Conservation (phyloP, 108 stramenopile genomes). For the Fistulifera pelliculosa region DNA sequence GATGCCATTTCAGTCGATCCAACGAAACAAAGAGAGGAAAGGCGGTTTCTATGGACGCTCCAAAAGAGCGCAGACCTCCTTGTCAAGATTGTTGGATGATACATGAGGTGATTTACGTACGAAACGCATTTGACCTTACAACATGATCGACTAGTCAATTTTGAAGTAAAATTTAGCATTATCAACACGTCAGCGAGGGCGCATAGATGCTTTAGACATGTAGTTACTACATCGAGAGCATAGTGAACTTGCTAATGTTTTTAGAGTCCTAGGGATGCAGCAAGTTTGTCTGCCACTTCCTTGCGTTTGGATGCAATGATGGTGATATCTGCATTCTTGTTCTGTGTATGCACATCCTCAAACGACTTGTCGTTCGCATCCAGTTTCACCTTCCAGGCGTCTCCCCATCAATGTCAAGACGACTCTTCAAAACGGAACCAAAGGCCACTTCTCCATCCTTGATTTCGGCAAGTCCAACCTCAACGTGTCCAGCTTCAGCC, state of each 20-base stretch:
- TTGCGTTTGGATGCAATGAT: slow-evolving; percentile 62
- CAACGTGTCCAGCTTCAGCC: slow-evolving; percentile 82
- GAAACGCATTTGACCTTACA: slow-evolving; percentile 40
- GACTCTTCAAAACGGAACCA: slow-evolving; percentile 53
- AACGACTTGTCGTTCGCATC: slow-evolving; percentile 72
- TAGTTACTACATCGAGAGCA: too few species aligned
- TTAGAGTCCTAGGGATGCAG: slow-evolving; percentile 23
- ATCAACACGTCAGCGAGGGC: too few species aligned
- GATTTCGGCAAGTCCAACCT: slow-evolving; percentile 76
- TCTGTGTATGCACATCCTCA: slow-evolving; percentile 81
- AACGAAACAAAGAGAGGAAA: background rate
- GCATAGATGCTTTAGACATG: too few species aligned
- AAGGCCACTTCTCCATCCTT: slow-evolving; percentile 38
- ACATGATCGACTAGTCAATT: background rate
- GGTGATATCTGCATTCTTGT: slow-evolving; percentile 69
- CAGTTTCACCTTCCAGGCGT: slow-evolving; percentile 79
- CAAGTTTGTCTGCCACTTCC: slow-evolving; percentile 41
- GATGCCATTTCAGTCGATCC: slow-evolving; percentile 17
- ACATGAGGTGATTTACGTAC: slow-evolving; percentile 62
- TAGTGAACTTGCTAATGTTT: too few species aligned
- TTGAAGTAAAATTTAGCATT: background rate
- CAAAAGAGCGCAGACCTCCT: slow-evolving; percentile 71
- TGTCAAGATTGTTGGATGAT: slow-evolving; percentile 68
- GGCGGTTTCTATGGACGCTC: slow-evolving; percentile 58
- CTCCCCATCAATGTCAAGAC: slow-evolving; percentile 77